phyloP scores from a whole-genome alignment of 768 basidiomycete species.

The Termitomyces sp. region DNA sequence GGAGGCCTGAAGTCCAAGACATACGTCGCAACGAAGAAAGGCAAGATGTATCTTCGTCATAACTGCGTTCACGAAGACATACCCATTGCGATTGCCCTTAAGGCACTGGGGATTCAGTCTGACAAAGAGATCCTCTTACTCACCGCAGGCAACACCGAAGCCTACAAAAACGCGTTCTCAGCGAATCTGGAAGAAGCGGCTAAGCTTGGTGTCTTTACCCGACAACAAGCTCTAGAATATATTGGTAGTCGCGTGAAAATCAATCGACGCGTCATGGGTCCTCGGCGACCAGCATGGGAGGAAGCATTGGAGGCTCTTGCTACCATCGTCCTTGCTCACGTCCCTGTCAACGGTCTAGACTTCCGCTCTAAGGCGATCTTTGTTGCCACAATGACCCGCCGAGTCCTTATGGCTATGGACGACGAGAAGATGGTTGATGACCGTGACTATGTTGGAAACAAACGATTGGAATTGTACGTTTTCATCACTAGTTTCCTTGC shows the following conservation, averaged over 20 bases:
- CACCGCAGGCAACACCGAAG: slow-evolving; percentile 88
- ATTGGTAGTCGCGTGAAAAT: slow-evolving; percentile 92
- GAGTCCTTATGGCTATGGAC: slow-evolving; percentile 95
- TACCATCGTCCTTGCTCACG: slow-evolving; percentile 95
- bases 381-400: slow-evolving; percentile 94
- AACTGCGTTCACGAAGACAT: slow-evolving; percentile 98
- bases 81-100: slow-evolving; percentile 93
- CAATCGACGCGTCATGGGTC: slow-evolving; percentile 77
- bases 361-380: slow-evolving; percentile 94
- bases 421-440: slow-evolving; percentile 98
- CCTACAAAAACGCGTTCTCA: slow-evolving; percentile 83
- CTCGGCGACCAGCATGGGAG: slow-evolving; percentile 83
- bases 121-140: slow-evolving; percentile 97
- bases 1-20: slow-evolving; percentile 94
- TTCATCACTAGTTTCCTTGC: neutral
- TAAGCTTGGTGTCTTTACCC: slow-evolving; percentile 85
- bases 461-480: slow-evolving; percentile 92
- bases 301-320: slow-evolving; percentile 96
- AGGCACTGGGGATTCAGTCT: slow-evolving; percentile 93
- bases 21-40: slow-evolving; percentile 93
- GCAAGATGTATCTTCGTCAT: slow-evolving; percentile 93
- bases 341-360: slow-evolving; percentile 86
- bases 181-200: slow-evolving; percentile 94
- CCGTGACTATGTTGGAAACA: slow-evolving; percentile 98
- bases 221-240: slow-evolving; percentile 92